Base-by-base conservation (phyloP, 78 protist species). In the Protostelium mycophagum region DNA sequence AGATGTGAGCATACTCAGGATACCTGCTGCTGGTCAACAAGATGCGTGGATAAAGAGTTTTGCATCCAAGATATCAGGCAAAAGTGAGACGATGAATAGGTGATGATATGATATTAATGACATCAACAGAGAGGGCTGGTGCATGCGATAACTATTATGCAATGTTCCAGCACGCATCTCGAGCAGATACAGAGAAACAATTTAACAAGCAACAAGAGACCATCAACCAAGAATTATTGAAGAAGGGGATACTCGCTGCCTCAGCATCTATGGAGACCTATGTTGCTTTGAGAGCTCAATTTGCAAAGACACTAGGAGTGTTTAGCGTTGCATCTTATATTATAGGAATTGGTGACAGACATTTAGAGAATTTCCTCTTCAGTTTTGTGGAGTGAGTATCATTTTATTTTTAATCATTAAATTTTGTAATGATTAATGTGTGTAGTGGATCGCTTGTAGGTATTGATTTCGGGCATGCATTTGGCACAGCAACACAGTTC, bases 401-500 rank as follows among this genome's bases (percentile, higher is more conserved):
- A 51, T 51, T 16, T 85, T 73, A 1, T 38, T 84, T 85, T 31
- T 85, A n/a, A 1, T 31, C 86, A 29, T 88, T 5, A n/a, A 29
- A 28, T 85, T 84, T 83, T 85, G 36, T 83, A 31, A 34, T 29
- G 34, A 0, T 1, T 51, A 1, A 35, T 25, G 9, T 5, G 1
- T 31, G 28, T 28, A 87, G 36, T n/a, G 98, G 98, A 23, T 23
- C 73, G 16, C 34, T 98, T 28, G 89, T 98, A 23, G 97, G 97
- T 37, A 98, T 98, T n/a, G 99, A 98, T 86, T 98, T 98, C 90
- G 99, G 99, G 35, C 98, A 96, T 87, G 98, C 99, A 16, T 98
- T 98, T 86, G 99, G 99, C 37, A 88, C 98, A 0, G 99, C 98
- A 0, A 95, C 97, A 34, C 86, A 88, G 51, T 34, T 63, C 29